A percentile compares a stretch with the other conserved stretches of the same genome.
phyloP scores from a whole-genome alignment of 106 monocot species.

The Phalaenopsis aphrodite region DNA sequence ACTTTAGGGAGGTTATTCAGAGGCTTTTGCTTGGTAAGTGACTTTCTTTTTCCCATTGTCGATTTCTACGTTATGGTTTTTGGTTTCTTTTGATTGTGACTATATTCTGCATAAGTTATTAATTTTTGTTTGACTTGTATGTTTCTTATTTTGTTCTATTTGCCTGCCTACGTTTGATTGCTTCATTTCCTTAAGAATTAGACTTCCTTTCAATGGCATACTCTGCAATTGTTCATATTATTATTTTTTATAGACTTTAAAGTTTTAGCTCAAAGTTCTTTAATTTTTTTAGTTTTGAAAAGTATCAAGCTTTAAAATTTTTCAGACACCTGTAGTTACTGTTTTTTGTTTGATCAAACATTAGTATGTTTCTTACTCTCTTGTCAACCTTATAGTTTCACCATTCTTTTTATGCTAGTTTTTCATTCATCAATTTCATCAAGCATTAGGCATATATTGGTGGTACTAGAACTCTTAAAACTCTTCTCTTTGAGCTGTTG shows the following conservation, averaged over 20 bases:
- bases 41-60: neutral
- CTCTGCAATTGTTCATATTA: neutral
- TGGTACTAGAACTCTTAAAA: neutral
- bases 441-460: too few species aligned
- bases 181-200: neutral
- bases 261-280: too few species aligned
- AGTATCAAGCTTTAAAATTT: too few species aligned
- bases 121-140: neutral
- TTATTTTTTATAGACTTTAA: neutral
- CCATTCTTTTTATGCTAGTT: too few species aligned
- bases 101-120: neutral
- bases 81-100: constrained; percentile 4
- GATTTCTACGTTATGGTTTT: neutral
- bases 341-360: too few species aligned
- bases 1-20: too few species aligned
- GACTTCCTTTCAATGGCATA: neutral
- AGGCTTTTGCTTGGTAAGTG: constrained; percentile 62
- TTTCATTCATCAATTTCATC: too few species aligned
- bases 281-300: neutral
- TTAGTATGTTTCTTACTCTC: too few species aligned
- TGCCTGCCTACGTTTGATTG: neutral
- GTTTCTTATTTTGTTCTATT: neutral
- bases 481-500: neutral
- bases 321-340: too few species aligned
- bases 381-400: too few species aligned